A percentile compares a stretch with the other conserved stretches of the same genome.
Evolutionary conservation across 2,329 filamentous ascomycete genomes (phyloP).

Genomic region (Claviceps sp.): DNA sequence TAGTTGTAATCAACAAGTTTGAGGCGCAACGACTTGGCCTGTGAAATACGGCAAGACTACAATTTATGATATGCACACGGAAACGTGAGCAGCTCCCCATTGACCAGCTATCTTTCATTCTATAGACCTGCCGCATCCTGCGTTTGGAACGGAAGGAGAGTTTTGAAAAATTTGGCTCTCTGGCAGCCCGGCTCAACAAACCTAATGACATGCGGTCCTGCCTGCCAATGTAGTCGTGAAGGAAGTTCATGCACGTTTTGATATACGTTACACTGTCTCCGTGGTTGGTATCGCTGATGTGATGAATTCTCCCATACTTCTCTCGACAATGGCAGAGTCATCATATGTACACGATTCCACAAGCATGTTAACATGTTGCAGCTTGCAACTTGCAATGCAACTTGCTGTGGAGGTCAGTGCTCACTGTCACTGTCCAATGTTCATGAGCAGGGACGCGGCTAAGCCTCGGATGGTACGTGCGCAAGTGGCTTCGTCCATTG

Average conservation of each 20-base stretch:
- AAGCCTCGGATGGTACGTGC: neutral
- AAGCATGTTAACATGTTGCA: neutral
- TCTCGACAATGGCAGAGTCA: too few relatives aligned
- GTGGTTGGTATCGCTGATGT: neutral
- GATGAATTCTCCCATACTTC: too few relatives aligned
- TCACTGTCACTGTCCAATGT: too few relatives aligned
- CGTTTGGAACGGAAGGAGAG: neutral
- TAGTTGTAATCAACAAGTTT: too few relatives aligned
- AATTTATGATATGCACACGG: too few relatives aligned
- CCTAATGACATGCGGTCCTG: neutral
- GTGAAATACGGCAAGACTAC: too few relatives aligned
- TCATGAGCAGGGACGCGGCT: neutral
- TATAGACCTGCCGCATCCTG: neutral
- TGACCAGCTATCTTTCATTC: neutral
- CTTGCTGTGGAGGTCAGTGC: too few relatives aligned
- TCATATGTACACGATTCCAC: too few relatives aligned
- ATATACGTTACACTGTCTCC: neutral
- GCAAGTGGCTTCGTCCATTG: neutral
- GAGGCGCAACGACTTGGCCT: too few relatives aligned
- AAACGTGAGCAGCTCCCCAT: too few relatives aligned
- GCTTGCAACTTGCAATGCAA: too few relatives aligned
- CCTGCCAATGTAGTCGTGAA: neutral
- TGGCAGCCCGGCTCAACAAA: neutral
- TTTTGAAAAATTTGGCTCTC: neutral
- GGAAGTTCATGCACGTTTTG: neutral